Evolutionary conservation across 139 green algal species (phyloP).

Genomic region (Tetradesmus lagerheimii): DNA sequence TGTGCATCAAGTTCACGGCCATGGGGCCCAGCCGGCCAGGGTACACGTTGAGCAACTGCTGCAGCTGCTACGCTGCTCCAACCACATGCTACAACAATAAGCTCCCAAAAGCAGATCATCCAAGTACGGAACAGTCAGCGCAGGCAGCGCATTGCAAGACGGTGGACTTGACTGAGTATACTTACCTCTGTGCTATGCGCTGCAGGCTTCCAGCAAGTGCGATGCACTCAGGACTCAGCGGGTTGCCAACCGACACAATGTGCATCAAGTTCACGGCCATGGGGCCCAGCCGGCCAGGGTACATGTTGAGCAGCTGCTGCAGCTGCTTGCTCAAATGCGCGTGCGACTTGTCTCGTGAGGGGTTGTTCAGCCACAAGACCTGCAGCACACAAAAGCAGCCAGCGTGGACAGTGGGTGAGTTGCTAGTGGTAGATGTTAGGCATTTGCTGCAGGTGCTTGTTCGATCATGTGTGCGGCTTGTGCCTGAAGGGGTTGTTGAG

Average conservation of each 20-base stretch:
- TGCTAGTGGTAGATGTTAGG: not conserved
- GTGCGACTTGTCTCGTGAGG: slow-evolving; percentile 79
- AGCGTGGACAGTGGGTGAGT: not conserved
- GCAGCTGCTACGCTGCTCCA: no score
- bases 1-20: slow-evolving; percentile 80
- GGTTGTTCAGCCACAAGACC: slow-evolving; percentile 87
- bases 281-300: slow-evolving; percentile 66
- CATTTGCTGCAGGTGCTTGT: not conserved
- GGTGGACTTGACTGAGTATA: no score
- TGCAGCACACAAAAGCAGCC: not conserved
- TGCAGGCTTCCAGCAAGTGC: slow-evolving; percentile 46
- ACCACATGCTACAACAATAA: no score
- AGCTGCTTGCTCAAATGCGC: not conserved
- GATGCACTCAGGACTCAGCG: slow-evolving; percentile 50
- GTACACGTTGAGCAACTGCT: slow-evolving; percentile 63
- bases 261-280: slow-evolving; percentile 84
- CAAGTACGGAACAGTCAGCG: no score
- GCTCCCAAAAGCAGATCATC: no score
- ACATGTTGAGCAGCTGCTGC: slow-evolving; percentile 61
- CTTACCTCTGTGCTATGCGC: slow-evolving; percentile 43
- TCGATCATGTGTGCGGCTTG: no score
- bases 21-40: slow-evolving; percentile 71
- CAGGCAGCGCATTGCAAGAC: not conserved
- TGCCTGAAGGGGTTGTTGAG: no score
- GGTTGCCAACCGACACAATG: slow-evolving; percentile 74